Base-by-base conservation (phyloP, 2,329 filamentous ascomycete genomes). In the Aspergillus bombycis region DNA sequence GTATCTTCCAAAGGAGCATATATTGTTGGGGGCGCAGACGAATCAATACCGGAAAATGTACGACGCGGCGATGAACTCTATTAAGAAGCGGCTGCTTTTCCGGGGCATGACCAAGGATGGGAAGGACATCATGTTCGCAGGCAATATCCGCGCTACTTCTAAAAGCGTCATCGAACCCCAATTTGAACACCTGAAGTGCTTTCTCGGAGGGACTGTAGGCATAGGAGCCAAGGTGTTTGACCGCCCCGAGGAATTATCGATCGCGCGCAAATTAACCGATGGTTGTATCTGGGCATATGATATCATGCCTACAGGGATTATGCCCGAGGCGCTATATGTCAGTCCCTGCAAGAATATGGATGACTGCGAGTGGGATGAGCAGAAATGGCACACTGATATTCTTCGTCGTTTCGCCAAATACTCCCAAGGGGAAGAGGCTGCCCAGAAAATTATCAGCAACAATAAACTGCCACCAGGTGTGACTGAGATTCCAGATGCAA, bases 201-300 rank as follows among this genome's bases (percentile, higher is more conserved):
- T 86, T 72, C 79, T 85, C 3, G 87, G 87, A 28, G 87, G 86
- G 59, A 89, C 87, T 80, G 85, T 88, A 56, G 86, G 83, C 0
- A 77, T 89, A 0, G 87, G 85, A 11, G 84, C 86, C 6, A 85
- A 84, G 68, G 73, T 89, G 0, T 88, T 88, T 71, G 74, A 82
- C 23, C 80, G 83, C 10, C 74, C 81, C 1, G 78, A 81, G n/a
- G 86, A 89, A 65, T 76, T 89, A 55, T 75, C 78, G 1, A 83
- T 87, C 54, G 87, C 85, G 6, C 80, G 81, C 34, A 84, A 86
- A 68, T 75, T 89, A 53, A 84, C 85, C 0, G 83, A 89, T 59
- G 85, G 84, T 2, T 89, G 87, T 70, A 83, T 88, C 34, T 89
- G 86, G 86, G 83, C 85, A 0, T 89, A 89, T 73, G 81, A 84